Base-by-base conservation (phyloP, 371 early-diverging fungal species). In the Syncephalastrum contaminatum region DNA sequence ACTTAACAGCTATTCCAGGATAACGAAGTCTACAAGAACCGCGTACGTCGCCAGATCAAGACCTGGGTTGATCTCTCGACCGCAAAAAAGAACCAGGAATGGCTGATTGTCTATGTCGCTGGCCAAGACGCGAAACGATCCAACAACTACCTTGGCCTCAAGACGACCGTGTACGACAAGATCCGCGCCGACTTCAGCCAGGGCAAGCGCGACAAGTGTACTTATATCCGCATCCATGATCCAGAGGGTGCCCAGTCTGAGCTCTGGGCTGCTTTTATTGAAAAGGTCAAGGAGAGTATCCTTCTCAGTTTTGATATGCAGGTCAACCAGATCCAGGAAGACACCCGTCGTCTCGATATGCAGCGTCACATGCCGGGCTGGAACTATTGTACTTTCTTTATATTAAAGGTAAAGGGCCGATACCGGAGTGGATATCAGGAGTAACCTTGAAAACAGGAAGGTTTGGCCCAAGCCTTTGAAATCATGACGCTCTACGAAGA, bases 361-460 rank as follows among this genome's bases (percentile, higher is more conserved):
- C 96, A 96, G 64, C 63, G 97, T 48, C 81, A 92, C 57, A 83
- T 95, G 81, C 96, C 97, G 6, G 98, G 98, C 1, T 98, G 97
- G 97, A 98, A 98, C 68, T 98, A 94, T 66, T 96, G 96, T 72
- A 89, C 87, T 14, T 97, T 93, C 69, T 98, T 98, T 61, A 86
- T 96, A 36, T 63, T 93, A 52, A 98, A 97, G 64, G 77, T 72
- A 64, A 44, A 21, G 21, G 62, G 52, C 55, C 4, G 3, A 27
- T 22, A 12, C 12, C 5, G n/a, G 2, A 39, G n/a, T 51, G 6
- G 18, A 2, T 39, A 10, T 3, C 18, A 40, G 13, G 16, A 39
- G 42, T 15, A 40, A 30, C 46, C 45, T 7, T 14, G 16, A 18
- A 8, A 2, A 14, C 10, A 76, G 84, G 97, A 97, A 70, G 89